Base-by-base conservation (phyloP, 805 yeast genomes). In the Candida golubevii region DNA sequence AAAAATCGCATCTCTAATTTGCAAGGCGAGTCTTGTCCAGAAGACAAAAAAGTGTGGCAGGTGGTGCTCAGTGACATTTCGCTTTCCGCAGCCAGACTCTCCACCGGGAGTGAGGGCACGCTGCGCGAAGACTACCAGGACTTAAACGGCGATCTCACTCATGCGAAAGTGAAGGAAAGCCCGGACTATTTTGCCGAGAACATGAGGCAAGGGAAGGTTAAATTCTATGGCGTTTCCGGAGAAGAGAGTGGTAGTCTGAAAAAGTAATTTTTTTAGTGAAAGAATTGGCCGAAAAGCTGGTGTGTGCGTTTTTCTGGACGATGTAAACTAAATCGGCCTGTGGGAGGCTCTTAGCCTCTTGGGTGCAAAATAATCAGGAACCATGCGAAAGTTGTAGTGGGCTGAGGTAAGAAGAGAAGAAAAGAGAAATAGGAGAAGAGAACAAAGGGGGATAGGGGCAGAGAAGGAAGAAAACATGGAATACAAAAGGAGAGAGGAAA, bases 31-130 rank as follows among this genome's bases (percentile, higher is more conserved):
- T 33, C 31, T 9, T 26, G 15, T 9, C 27, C 36, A 15, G 48
- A 39, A 8, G 50, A 39, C 23, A 31, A 32, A 14, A 43, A 43
- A 30, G 55, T 56, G 8, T 66, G 71, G 72, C 58, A 61, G 36
- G 51, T 55, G 7, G 66, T 66, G 1, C 49, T 60, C 31, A 66
- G 64, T 48, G 69, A 63, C 23, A 58, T 61, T 26, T 62, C 70
- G n/a, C 53, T 65, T 40, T 53, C 65, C 10, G 71, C 72, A 0
- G 72, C 72, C 4, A 49, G 66, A 29, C 54, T 65, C 2, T 65
- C 72, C 3, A 62, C 66, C 9, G 71, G 71, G 4, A 54, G 57
- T 13, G 43, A 57, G 8, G 62, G 65, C 3, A 44, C 47, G 7
- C 47, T 63, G 6, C 49, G 58, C 11, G 47, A 50, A 7, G 60